Base-by-base conservation (phyloP, 345 rosid species). In the Durio zibethinus region DNA sequence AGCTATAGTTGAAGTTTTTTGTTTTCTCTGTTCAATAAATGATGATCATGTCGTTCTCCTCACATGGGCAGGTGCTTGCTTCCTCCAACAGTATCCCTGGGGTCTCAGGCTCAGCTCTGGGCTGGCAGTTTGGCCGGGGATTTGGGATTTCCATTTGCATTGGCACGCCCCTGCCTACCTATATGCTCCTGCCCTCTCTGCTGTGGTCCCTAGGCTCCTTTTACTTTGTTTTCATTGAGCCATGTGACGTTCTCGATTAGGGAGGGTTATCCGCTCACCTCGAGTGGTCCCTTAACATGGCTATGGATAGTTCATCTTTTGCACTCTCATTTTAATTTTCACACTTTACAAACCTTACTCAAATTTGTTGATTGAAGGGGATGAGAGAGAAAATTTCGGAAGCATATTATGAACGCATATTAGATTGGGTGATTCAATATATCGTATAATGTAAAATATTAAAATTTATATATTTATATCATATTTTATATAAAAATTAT, bases 11-110 rank as follows among this genome's bases (percentile, higher is more conserved):
- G n/a, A n/a, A n/a, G n/a, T n/a, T n/a, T n/a, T n/a, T n/a, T n/a
- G n/a, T n/a, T n/a, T n/a, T n/a, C n/a, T n/a, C n/a, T 40, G 65
- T 68, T 66, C 76, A 76, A 68, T 73, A 67, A 82, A 79, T 79
- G 80, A 57, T 66, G 75, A 66, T 76, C 70, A 29, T 79, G 40
- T 57, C 45, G 5, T 54, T 54, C 56, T 62, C 65, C 20, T 67
- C 76, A 73, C 79, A 29, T 70, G 79, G 70, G 35, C 70, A 77
- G 80, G 29, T 76, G 77, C 35, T 73, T 77, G 76, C 56, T 69
- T 61, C 38, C 52, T 59, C n/a, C 15, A 42, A n/a, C 76, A 27
- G 38, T 4, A 23, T 66, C 74, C 47, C 59, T 47, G 59, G 60
- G 57, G 40, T 18, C 25, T 10, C 25, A 4, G 40, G 8, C 1